These are phyloP conservation scores for Buddleja alternifolia DNA, from an alignment of 257 asterid genomes.

Conservation along the genomic window DNA sequence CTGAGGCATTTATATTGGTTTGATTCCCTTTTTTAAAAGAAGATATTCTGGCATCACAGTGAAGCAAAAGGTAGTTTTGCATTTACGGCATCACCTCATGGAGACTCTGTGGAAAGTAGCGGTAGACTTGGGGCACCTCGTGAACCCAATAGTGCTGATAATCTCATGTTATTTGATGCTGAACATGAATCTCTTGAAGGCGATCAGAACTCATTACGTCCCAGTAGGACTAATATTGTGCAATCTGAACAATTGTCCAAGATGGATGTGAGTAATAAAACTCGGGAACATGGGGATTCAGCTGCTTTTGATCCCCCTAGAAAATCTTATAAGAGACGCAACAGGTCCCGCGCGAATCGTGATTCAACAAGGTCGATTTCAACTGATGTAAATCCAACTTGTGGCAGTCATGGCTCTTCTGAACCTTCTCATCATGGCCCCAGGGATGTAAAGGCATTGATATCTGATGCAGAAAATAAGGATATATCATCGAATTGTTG, in stretches of 20 bases:
- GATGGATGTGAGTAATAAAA: slow-evolving; percentile 49
- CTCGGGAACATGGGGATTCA: slow-evolving; percentile 58
- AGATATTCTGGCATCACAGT: slow-evolving; percentile 38
- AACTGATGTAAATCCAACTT: slow-evolving; percentile 54
- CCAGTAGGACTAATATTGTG: slow-evolving; percentile 53
- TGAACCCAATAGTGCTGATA: slow-evolving; percentile 81
- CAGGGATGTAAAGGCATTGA: slow-evolving; percentile 46
- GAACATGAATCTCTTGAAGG: slow-evolving; percentile 72
- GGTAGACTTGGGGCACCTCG: slow-evolving; percentile 73
- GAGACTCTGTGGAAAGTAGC: slow-evolving; percentile 95
- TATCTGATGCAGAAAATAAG: slow-evolving; percentile 56
- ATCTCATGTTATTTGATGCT: slow-evolving; percentile 74
- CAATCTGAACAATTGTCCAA: slow-evolving; percentile 52
- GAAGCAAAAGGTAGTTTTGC: slow-evolving; percentile 91
- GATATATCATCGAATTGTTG: slow-evolving; percentile 39
- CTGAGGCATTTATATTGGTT: slow-evolving; percentile 16
- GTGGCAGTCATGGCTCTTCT: slow-evolving; percentile 57
- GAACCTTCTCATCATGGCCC: slow-evolving; percentile 50
- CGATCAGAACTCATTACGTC: slow-evolving; percentile 50
- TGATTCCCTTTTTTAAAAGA: slow-evolving; percentile 29
- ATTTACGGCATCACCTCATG: slow-evolving; percentile 79
- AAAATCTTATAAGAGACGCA: slow-evolving; percentile 82
- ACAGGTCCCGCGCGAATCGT: slow-evolving; percentile 73
- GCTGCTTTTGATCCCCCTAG: slow-evolving; percentile 66
- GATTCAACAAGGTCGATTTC: slow-evolving; percentile 70